Conservation (phyloP, 371 early-diverging fungal genomes). For the Actinomucor elegans region DNA sequence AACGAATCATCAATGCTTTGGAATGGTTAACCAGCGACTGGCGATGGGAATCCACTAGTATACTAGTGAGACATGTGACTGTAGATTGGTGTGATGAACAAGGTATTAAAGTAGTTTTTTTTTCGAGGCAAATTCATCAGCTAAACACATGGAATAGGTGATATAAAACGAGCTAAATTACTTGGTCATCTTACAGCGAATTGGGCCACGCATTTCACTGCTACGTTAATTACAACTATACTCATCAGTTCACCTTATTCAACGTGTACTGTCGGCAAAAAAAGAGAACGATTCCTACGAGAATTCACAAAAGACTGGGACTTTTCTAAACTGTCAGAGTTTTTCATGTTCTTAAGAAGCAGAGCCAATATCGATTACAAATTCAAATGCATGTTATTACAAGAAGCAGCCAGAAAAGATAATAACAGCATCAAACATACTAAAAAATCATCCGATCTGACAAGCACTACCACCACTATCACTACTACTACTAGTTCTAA, state of each 20-base stretch:
- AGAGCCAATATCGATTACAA: constrained; percentile 70
- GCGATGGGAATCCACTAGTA: constrained; percentile 64
- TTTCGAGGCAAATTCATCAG: background rate
- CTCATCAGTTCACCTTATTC: constrained; percentile 39
- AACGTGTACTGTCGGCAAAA: constrained; percentile 26
- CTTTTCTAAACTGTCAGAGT: constrained; percentile 75
- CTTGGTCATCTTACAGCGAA: constrained; percentile 55
- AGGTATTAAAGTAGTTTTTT: constrained; percentile 11
- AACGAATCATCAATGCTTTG: constrained; percentile 66
- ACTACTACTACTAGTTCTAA: too few species aligned
- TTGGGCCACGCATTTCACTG: constrained; percentile 63
- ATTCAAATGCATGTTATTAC: constrained; percentile 72
- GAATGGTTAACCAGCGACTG: constrained; percentile 73
- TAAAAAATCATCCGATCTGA: too few species aligned
- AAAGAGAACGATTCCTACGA: constrained; percentile 65
- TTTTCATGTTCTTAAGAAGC: constrained; percentile 70
- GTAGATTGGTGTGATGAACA: constrained; percentile 60
- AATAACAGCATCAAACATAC: background rate
- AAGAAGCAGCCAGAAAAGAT: constrained; percentile 61
- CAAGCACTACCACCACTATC: too few species aligned
- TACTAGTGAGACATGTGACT: constrained; percentile 64
- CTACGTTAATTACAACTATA: constrained; percentile 48
- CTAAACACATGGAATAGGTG: constrained; percentile 29
- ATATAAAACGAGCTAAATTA: constrained; percentile 53
- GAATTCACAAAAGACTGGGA: constrained; percentile 75